Evolutionary conservation across 2,329 filamentous ascomycete genomes (phyloP), one percentile per base, ranked within the genome.

Genomic region (Xylariaceae sp.): DNA sequence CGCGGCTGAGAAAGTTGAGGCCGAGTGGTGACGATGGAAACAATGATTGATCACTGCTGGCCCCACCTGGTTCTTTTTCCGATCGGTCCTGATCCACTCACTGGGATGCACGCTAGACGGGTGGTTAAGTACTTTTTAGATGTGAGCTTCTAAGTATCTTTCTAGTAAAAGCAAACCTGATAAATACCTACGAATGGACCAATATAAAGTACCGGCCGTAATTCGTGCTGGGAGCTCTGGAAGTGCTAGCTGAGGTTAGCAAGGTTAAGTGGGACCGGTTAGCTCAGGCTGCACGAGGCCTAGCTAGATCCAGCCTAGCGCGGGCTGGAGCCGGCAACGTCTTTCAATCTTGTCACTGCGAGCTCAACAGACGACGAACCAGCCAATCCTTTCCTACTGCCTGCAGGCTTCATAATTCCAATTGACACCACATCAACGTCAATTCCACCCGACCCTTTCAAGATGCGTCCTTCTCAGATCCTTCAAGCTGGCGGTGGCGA

Each of bases 401-500:
- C 11, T 60, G 63, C 50, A 55, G 59, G 63, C 58, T 58, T 51
- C 55, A 57, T 49, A 57, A 58, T 56, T 58, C 58, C 69, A 69
- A 73, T 72, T 71, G 71, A 72, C 62, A 61, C 58, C 57, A 62
- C 54, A 56, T 64, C 56, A 51, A 18, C 68, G 59, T 67, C 69
- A 65, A 67, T 70, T 67, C 67, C 67, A 57, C 50, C 39, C 47
- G 9, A 54, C 52, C 64, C 55, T 62, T 57, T 62, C 72, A 78
- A 63, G 49, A 81, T 81, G 78, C 75, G 74, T 67, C 78, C 78
- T 68, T 76, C 78, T 69, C 77, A 78, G 70, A 69, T 67, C 63
- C 73, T 79, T 61, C 69, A 70, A 61, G 70, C 70, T 63, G 76
- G 76, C 63, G 77, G 76, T 64, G 77, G 73, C 65, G 71, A 72